Evolutionary conservation across 2,329 filamentous ascomycete species (phyloP).

Genomic region (Fusarium xylarioides): DNA sequence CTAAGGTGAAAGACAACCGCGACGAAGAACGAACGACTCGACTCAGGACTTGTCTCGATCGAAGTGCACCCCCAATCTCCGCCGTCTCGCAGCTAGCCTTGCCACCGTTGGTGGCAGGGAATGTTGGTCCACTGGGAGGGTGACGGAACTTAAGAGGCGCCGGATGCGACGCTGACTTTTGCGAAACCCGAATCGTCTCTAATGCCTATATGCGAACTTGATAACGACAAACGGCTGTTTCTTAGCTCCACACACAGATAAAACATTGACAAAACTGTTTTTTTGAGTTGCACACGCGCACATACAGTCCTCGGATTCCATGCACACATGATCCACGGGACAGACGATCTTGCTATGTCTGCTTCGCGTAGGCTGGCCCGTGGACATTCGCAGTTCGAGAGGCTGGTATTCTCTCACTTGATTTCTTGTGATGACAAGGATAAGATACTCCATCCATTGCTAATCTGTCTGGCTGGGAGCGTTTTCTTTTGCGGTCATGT

Average conservation of each 20-base stretch:
- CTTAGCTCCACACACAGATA: conserved; percentile 54
- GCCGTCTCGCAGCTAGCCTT: conserved; percentile 45
- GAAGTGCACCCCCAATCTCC: conserved; percentile 38
- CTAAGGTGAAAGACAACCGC: conserved; percentile 38
- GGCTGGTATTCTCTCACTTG: conserved; percentile 27
- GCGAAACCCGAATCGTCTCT: conserved; percentile 48
- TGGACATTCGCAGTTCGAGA: conserved; percentile 33
- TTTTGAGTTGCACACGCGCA: conserved; percentile 38
- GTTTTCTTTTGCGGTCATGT: conserved; percentile 21
- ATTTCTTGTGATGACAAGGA: conserved; percentile 33
- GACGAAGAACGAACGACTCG: conserved; percentile 38
- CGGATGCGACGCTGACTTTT: conserved; percentile 42
- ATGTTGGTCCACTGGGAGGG: conserved; percentile 44
- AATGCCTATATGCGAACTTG: conserved; percentile 52
- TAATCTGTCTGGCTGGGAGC: conserved; percentile 33
- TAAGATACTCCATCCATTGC: conserved; percentile 24
- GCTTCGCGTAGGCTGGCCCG: conserved; percentile 37
- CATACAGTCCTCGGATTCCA: conserved; percentile 33
- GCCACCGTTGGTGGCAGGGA: conserved; percentile 41
- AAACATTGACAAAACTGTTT: conserved; percentile 48
- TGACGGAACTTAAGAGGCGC: conserved; percentile 41
- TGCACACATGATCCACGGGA: conserved; percentile 35
- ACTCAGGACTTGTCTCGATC: conserved; percentile 38
- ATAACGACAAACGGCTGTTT: conserved; percentile 55
- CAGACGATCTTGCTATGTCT: conserved; percentile 31